Conservation (phyloP, 495 filamentous ascomycete genomes). For the Xylaria castorea region DNA sequence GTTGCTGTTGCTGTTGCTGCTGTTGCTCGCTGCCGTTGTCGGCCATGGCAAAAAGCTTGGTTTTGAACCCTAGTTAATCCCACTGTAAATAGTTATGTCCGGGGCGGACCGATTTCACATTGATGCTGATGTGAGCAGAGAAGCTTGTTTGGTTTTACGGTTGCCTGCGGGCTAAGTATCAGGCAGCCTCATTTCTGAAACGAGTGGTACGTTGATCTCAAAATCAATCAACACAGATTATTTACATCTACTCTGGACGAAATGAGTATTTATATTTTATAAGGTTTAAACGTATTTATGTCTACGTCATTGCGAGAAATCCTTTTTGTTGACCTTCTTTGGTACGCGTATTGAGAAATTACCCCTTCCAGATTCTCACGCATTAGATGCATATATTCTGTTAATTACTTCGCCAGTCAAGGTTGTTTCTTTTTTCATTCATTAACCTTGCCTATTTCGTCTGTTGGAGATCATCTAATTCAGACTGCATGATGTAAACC, state of each 20-base stretch:
- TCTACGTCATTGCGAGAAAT: background rate
- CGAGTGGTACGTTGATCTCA: background rate
- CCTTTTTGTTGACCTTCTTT: background rate
- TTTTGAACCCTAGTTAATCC: background rate
- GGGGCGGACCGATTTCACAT: background rate
- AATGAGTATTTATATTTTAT: background rate
- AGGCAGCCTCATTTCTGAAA: background rate
- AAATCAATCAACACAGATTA: background rate
- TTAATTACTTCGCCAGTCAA: background rate
- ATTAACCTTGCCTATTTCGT: background rate
- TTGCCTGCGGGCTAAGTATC: too few species aligned
- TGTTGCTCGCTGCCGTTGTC: conserved; percentile 4
- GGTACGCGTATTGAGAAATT: background rate
- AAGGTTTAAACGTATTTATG: background rate
- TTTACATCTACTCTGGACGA: background rate
- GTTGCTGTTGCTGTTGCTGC: background rate
- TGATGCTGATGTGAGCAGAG: conserved; percentile 2
- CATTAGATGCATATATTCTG: conserved; percentile 21
- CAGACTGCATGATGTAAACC: background rate
- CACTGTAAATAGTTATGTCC: background rate
- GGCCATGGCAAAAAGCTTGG: conserved; percentile 39
- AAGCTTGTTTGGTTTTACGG: background rate
- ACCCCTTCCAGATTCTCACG: background rate
- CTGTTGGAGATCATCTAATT: background rate
- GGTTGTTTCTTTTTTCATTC: background rate